phyloP scores from a whole-genome alignment of 2,329 filamentous ascomycete species.

The Stagonosporopsis chrysanthemi region DNA sequence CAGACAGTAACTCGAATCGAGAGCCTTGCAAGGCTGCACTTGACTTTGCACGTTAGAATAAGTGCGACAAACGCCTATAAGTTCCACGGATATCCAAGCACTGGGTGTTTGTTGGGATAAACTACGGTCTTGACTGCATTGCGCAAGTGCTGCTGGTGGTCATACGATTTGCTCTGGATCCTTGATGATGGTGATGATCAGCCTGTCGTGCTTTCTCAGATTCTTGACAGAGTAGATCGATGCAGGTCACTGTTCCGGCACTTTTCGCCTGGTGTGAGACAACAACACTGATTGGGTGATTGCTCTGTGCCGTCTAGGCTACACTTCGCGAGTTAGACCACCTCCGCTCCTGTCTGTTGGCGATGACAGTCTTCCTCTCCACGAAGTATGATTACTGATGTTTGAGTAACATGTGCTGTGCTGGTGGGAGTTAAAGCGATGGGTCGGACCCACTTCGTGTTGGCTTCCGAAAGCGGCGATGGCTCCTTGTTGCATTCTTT shows the following conservation, averaged over 20 bases:
- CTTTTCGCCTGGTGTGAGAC: background rate
- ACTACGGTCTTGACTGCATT: background rate
- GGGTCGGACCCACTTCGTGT: slow-evolving; percentile 3
- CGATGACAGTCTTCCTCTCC: background rate
- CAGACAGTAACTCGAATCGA: background rate
- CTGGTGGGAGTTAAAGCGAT: slow-evolving; percentile 1
- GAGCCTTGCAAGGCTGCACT: background rate
- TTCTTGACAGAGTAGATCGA: background rate
- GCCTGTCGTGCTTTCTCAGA: background rate
- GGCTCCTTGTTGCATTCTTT: slow-evolving; percentile 1
- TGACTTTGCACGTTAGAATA: background rate
- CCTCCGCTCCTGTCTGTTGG: background rate
- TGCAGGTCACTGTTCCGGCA: background rate
- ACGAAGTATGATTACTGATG: background rate
- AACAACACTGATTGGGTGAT: background rate
- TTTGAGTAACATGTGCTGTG: background rate
- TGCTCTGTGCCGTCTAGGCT: background rate
- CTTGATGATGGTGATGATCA: background rate
- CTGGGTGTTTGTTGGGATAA: too few species aligned
- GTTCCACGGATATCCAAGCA: background rate
- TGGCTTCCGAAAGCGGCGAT: slow-evolving; percentile 18
- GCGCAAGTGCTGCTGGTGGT: background rate
- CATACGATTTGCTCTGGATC: background rate
- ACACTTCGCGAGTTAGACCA: background rate
- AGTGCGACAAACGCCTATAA: background rate